Evolutionary conservation across 768 basidiomycete species (phyloP), one percentile per base, ranked within the genome.

Genomic region (Mycena venus): DNA sequence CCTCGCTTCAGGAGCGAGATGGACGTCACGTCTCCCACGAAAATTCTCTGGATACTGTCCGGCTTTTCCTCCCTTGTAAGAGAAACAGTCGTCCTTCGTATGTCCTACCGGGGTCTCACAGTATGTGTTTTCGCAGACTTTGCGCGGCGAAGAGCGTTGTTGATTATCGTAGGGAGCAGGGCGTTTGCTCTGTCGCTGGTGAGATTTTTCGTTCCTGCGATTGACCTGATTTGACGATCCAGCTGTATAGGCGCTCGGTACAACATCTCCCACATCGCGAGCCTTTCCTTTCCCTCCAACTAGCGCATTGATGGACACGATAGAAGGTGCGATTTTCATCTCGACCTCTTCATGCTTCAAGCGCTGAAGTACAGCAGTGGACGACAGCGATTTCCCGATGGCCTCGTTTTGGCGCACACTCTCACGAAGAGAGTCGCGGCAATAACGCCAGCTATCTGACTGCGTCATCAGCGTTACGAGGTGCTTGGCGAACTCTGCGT

Each of bases 61-160:
- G n/a, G 76, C 78, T 36, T 81, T 83, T 12, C 82, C 81, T 17
- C 82, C 80, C 1, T 77, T 75, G 21, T 78, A 77, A 1, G 62
- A 68, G 77, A 78, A 83, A 60, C 82, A 83, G 31, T 82, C 71
- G 3, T 51, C 72, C 32, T 67, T 67, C 3, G 49, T 15, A 42
- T 82, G 82, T 3, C 82, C 9, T n/a, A 67, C 2, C 0, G 75
- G 75, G 0, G 40, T 58, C 8, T 70, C 62, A 59, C 82, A 83
- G 51, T 79, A 81, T 6, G 21, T 5, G 53, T 77, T 77, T 1
- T 77, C 73, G 42, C 76, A 77, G 40, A 73, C 0, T 31, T 1
- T 31, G 4, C 38, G 56, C 9, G 31, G 32, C 10, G 49, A 15
- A 3, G 34, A 32, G n/a, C 36, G 49, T 29, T 36, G 70, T 15